Percentiles rank a stretch among this genome's conserved stretches.
These are phyloP conservation scores for Macrophomina pseudophaseolina DNA, from an alignment of 2,329 filamentous ascomycete genomes.

Conservation along the genomic window DNA sequence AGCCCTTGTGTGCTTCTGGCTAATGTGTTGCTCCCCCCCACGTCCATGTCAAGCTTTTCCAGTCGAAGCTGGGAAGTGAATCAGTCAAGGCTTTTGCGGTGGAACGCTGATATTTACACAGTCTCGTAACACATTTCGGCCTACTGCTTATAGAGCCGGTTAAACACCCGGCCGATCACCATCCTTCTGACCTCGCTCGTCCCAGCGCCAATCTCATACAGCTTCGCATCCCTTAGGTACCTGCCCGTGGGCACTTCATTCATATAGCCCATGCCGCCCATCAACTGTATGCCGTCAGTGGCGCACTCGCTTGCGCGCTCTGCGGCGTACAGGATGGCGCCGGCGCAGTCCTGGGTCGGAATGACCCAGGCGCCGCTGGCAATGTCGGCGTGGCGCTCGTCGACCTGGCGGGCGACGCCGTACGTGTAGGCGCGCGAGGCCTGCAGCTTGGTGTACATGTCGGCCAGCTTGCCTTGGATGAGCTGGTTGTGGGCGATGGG, in stretches of 20 bases:
- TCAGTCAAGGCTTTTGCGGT: background rate
- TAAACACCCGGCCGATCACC: slow-evolving; percentile 91
- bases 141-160: slow-evolving; percentile 70
- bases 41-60: too few species aligned
- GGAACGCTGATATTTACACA: background rate
- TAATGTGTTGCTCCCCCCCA: too few species aligned
- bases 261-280: slow-evolving; percentile 95
- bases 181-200: slow-evolving; percentile 93
- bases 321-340: slow-evolving; percentile 89
- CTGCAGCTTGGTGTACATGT: slow-evolving; percentile 96
- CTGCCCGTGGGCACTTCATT: slow-evolving; percentile 93
- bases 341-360: slow-evolving; percentile 89
- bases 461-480: slow-evolving; percentile 88
- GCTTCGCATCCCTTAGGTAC: slow-evolving; percentile 75
- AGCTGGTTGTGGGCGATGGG: slow-evolving; percentile 93
- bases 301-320: slow-evolving; percentile 87
- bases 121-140: background rate
- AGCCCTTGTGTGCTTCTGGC: too few species aligned
- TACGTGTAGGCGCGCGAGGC: slow-evolving; percentile 89
- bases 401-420: slow-evolving; percentile 76
- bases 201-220: slow-evolving; percentile 97
- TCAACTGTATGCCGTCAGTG: slow-evolving; percentile 86
- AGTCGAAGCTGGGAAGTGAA: too few species aligned
- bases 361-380: slow-evolving; percentile 60
- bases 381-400: slow-evolving; percentile 58